These are phyloP conservation scores for Mucor velutinosus DNA, from an alignment of 371 early-diverging fungal species.

Conservation along the genomic window DNA sequence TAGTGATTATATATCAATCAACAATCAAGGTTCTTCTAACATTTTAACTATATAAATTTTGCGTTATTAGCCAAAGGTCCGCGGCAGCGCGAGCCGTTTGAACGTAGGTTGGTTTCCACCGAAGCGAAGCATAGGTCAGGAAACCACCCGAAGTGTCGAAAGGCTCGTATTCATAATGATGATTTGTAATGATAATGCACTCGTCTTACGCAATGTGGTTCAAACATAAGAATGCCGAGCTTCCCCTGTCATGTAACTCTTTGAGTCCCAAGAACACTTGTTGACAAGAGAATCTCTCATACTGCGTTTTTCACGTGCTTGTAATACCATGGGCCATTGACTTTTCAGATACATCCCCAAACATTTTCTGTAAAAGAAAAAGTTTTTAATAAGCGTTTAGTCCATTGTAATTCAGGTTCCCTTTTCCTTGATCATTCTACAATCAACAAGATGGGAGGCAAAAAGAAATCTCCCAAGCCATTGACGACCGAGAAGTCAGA, in stretches of 20 bases:
- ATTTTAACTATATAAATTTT: too few species aligned
- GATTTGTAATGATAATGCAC: neutral
- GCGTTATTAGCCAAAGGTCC: too few species aligned
- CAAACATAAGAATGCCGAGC: neutral
- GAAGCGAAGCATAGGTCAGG: too few species aligned
- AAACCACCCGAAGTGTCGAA: too few species aligned
- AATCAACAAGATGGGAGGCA: slow-evolving; percentile 9
- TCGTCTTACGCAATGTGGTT: neutral
- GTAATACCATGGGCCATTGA: neutral
- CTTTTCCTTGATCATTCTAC: neutral
- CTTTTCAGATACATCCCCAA: slow-evolving; percentile 1
- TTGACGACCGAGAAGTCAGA: neutral
- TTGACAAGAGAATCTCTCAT: neutral
- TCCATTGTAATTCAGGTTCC: neutral
- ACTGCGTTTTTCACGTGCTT: slow-evolving; percentile 7
- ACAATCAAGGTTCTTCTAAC: too few species aligned
- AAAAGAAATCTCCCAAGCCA: slow-evolving; percentile 8
- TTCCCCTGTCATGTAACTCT: neutral
- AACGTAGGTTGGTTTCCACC: too few species aligned
- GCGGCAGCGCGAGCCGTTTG: too few species aligned
- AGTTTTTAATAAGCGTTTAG: neutral
- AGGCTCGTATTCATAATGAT: too few species aligned
- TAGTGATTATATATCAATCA: too few species aligned
- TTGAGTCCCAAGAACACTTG: neutral
- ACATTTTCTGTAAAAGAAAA: slow-evolving; percentile 3